phyloP scores from a whole-genome alignment of 2,329 filamentous ascomycete species.

The Penicillium sp. region DNA sequence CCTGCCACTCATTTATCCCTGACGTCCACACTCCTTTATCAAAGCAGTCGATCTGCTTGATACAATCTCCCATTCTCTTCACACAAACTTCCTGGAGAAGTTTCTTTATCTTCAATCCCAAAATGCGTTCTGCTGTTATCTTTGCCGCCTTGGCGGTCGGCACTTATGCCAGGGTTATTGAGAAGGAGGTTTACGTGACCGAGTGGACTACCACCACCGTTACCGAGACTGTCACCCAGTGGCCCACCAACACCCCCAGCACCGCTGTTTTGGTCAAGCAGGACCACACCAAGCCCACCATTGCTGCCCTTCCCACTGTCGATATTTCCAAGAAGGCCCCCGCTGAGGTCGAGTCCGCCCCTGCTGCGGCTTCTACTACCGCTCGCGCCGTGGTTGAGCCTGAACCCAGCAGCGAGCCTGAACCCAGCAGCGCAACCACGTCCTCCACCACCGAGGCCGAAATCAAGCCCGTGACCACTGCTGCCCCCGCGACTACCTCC shows the following conservation, averaged over 20 bases:
- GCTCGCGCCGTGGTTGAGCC: slow-evolving; percentile 3
- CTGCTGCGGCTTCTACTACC: background rate
- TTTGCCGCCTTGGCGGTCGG: slow-evolving; percentile 37
- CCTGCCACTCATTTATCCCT: slow-evolving; percentile 35
- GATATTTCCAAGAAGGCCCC: slow-evolving; percentile 17
- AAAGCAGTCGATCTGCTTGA: slow-evolving; percentile 38
- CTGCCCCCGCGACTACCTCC: slow-evolving; percentile 31
- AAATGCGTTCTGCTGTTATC: slow-evolving; percentile 37
- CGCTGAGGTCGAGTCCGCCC: slow-evolving; percentile 7
- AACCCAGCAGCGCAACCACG: slow-evolving; percentile 15
- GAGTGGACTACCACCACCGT: slow-evolving; percentile 38
- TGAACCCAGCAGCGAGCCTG: slow-evolving; percentile 8
- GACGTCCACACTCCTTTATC: slow-evolving; percentile 18
- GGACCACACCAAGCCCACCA: slow-evolving; percentile 5
- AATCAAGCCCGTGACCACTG: slow-evolving; percentile 34
- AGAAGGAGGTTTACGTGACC: slow-evolving; percentile 38
- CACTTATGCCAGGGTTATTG: slow-evolving; percentile 32
- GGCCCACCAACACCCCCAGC: slow-evolving; percentile 28
- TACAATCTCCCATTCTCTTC: slow-evolving; percentile 1
- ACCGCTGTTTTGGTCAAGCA: slow-evolving; percentile 9
- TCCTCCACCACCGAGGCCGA: slow-evolving; percentile 17
- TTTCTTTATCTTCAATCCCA: slow-evolving; percentile 31
- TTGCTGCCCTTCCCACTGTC: slow-evolving; percentile 4
- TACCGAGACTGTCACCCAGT: slow-evolving; percentile 34
- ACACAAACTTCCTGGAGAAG: slow-evolving; percentile 40